These are phyloP conservation scores for Irpex sp. DNA, from an alignment of 1,284 basidiomycete genomes.

Conservation along the genomic window DNA sequence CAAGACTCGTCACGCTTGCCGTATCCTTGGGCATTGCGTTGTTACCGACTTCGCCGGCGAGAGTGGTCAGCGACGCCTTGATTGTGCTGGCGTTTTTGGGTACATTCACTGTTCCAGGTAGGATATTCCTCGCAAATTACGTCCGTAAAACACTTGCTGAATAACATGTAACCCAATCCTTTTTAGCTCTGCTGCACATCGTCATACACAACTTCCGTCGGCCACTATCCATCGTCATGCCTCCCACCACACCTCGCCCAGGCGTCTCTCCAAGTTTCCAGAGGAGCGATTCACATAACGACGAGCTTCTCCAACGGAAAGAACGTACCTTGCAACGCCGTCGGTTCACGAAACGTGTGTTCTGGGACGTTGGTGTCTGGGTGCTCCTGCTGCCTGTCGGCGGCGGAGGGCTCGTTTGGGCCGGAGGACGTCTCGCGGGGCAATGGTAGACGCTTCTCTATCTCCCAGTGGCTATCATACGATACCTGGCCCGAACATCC, in stretches of 20 bases:
- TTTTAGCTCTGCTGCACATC: conserved; percentile 56
- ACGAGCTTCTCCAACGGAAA: conserved; percentile 69
- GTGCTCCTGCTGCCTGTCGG: conserved; percentile 49
- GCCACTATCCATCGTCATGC: conserved; percentile 63
- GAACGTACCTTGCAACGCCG: conserved; percentile 64
- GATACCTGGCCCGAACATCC: too few relatives aligned
- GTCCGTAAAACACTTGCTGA: not conserved
- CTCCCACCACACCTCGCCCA: conserved; percentile 23
- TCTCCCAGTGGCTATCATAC: not conserved
- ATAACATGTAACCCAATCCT: too few relatives aligned
- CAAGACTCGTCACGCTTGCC: conserved; percentile 35
- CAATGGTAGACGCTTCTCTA: conserved; percentile 32
- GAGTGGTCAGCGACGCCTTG: conserved; percentile 40
- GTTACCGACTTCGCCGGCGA: conserved; percentile 29
- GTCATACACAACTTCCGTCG: conserved; percentile 62
- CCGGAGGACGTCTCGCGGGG: conserved; percentile 38
- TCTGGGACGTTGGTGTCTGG: conserved; percentile 74
- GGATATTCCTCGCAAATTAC: conserved; percentile 2
- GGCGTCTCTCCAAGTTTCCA: conserved; percentile 21
- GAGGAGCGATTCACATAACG: conserved; percentile 30
- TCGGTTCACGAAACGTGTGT: conserved; percentile 53
- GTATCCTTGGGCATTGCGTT: conserved; percentile 39
- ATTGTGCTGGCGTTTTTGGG: conserved; percentile 45
- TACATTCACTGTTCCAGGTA: conserved; percentile 59
- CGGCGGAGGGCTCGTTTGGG: conserved; percentile 47